Base-by-base conservation (phyloP, 2,329 filamentous ascomycete genomes). In the Penicillium hesseltinei region DNA sequence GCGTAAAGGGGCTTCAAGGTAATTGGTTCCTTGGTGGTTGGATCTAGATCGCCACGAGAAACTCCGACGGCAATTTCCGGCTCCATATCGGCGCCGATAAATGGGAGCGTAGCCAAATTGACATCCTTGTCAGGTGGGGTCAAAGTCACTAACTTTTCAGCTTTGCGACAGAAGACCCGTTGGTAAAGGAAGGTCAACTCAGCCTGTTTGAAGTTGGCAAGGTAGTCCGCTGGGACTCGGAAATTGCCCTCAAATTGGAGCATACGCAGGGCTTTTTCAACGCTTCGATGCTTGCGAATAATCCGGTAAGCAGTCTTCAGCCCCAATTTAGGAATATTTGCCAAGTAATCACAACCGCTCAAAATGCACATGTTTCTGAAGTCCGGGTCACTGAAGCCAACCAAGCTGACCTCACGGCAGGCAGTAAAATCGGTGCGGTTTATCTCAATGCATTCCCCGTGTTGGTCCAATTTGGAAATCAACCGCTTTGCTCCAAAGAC, bases 321-420 rank as follows among this genome's bases (percentile, higher is more conserved):
- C 0, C 94, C 94, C 75, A 99, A 86, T 50, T 89, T 89, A 56
- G 86, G 88, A 60, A 99, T 90, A 57, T 89, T 89, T 2, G 88
- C 80, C n/a, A 97, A 82, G 73, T 99, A 99, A 72, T 99, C 94
- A 71, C 94, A 99, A 8, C 94, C 94, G 71, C 92, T 96, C 58
- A 99, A 78, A 64, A 99, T 99, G 40, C 92, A 91, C 94, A 99
- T 99, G 52, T 87, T 87, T 58, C 94, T 85, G 68, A 99, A 99
- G 65, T 97, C 91, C 10, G 82, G 81, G 72, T 97, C 93, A 2
- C 90, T 89, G 93, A 93, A 99, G 8, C 92, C 93, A 4, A 91
- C 88, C 40, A 99, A 78, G 53, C 89, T 96, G 48, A 97, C 83
- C 63, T 97, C 94, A 49, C 90, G 88, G 64, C 91, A 95, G 31